Base-by-base conservation (phyloP, 345 rosid genomes). In the Moricandia arvensis region DNA sequence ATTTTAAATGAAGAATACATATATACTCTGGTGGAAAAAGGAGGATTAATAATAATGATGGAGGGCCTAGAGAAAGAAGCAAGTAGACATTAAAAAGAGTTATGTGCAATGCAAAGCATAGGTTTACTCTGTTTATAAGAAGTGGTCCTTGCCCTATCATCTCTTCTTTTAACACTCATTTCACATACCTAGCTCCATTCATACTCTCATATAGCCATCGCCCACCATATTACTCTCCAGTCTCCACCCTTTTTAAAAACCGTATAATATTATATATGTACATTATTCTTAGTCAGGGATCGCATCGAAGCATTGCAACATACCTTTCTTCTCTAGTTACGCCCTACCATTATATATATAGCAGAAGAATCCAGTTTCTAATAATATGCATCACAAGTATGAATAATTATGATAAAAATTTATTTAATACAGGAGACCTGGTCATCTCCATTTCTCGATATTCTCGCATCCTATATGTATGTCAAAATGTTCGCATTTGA, bases 101-200 rank as follows among this genome's bases (percentile, higher is more conserved):
- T 41, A 57, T 54, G 65, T 41, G 66, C 51, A 76, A 43, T 41
- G 24, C 53, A 76, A 76, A 76, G 54, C 53, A 65, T 24, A 69
- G 34, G 76, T 35, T 71, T 59, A 71, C 33, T 77, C 72, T 26
- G 65, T 47, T 55, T 71, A 51, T 59, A 71, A 71, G 31, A 12
- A 59, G 76, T 71, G 80, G 80, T 71, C 80, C 80, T 65, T 71
- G 29, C 72, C 38, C 80, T 77, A 26, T 63, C 72, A 77, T 5
- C 66, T 65, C 53, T 71, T 71, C 68, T 71, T 77, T 71, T 58
- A 71, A 45, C 1, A 70, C 66, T 58, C 80, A 30, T 62, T 57
- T 66, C 38, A 26, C 54, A 59, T 75, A 75, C 51, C 53, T 45
- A 45, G 53, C 35, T 66, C 67, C 37, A 61, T 53, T 59, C 73